Evolutionary conservation across 129 eudicot genomes (phyloP), one percentile per base, ranked within the genome.

Genomic region (Centella asiatica): DNA sequence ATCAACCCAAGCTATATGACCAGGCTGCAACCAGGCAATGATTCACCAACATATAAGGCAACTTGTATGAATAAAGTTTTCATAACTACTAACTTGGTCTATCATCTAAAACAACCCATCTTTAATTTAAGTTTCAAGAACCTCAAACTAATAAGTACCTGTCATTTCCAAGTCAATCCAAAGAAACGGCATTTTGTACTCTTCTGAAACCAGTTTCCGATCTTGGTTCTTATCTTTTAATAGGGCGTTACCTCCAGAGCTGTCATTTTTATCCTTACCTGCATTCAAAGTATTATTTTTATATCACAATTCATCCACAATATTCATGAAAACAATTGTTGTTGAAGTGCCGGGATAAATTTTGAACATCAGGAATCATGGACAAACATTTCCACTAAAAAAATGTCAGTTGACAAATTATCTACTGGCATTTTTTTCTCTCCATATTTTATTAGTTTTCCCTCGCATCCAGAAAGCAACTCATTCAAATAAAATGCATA

Each of bases 141-240:
- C 27, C 0, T 37, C 26, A 53, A 67, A 45, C 56, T 36, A 58
- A 47, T 60, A 46, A 73, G 33, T 63, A 82, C 99, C 99, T 57
- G 99, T 93, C 99, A 93, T 93, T 80, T 93, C 99, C 84, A 93
- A 74, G 78, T 93, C 96, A 56, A 93, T 93, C 99, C 99, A 93
- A 55, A 88, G 95, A 47, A 93, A 96, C 46, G 99, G 99, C 76
- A 74, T 37, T 72, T 32, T 76, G 77, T 69, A 92, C 44, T 75
- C 80, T 60, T 49, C 80, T 28, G 67, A 58, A 44, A 25, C 34
- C 25, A 47, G 22, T 62, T 48, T 74, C 31, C 63, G 55, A 57
- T 26, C 68, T 52, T 42, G 55, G 36, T 44, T 74, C 44, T 69
- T 84, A 26, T 51, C 57, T 60, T 60, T 71, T 7, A 34, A n/a